Evolutionary conservation across 73 alveolate genomes (phyloP), one percentile per base, ranked within the genome.

Genomic region (Uronychia setigera): DNA sequence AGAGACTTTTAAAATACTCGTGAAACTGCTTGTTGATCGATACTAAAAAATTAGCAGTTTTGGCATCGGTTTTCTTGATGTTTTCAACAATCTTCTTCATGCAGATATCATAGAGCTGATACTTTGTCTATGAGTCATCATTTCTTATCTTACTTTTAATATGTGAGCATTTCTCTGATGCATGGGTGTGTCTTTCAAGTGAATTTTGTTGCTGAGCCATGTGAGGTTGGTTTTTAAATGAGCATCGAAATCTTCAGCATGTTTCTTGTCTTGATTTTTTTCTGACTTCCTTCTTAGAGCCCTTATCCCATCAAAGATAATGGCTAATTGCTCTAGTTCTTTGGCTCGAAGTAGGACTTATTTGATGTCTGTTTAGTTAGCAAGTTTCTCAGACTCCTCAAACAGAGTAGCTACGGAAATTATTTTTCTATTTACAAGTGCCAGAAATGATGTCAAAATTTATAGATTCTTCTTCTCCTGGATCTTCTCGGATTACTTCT

Each of bases 181-280:
- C 0, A 33, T 31, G 30, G 74, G 31, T 30, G 27, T 26, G 13
- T 75, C 81, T 29, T 87, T 74, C 1, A 46, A 35, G 35, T 74
- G 26, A 9, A 88, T 58, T 0, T 78, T 78, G 26, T 76, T 59
- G 33, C 84, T 35, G 32, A 88, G 81, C 26, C 76, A 35, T 5
- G 60, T 76, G 91, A 88, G 82, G 5, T 67, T 30, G n/a, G 86
- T 29, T 74, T 88, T 88, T 31, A 88, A 46, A 75, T 88, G 94
- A 58, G 32, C 59, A 83, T 88, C 94, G 34, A 88, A 88, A 35
- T 88, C 91, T 26, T 14, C 78, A 1, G 94, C 94, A 59, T 83
- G 78, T 78, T 86, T 86, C 77, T 88, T 88, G 74, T 88, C 94
- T n/a, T 59, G 35, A 0, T 58, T 27, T 58, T 80, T 80, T 1